Conservation (phyloP, 148 eudicot species). For the Simmondsia chinensis region DNA sequence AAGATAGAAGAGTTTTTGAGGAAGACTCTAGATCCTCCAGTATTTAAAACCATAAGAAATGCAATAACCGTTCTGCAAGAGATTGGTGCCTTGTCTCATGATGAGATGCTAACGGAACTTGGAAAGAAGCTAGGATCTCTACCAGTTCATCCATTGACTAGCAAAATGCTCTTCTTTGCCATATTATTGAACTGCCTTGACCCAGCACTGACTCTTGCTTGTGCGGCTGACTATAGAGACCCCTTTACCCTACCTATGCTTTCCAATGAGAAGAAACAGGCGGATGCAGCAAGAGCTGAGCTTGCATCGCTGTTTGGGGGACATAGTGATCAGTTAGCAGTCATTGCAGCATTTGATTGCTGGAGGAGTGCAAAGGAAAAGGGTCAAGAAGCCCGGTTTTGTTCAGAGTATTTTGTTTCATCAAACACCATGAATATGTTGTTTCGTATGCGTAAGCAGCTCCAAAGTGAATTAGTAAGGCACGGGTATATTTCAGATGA, state of each 20-base stretch:
- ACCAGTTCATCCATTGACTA: constrained; percentile 79
- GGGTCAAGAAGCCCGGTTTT: constrained; percentile 57
- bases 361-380: constrained; percentile 66
- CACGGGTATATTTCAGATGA: constrained; percentile 59
- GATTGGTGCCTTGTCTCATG: constrained; percentile 74
- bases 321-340: constrained; percentile 80
- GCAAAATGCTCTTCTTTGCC: constrained; percentile 91
- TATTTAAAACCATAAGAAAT: constrained; percentile 64
- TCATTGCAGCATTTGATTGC: constrained; percentile 89
- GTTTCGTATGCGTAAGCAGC: constrained; percentile 66
- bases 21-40: constrained; percentile 89
- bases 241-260: constrained; percentile 83
- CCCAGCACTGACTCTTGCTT: constrained; percentile 94
- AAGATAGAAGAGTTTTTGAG: constrained; percentile 64
- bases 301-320: constrained; percentile 80
- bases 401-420: constrained; percentile 67
- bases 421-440: constrained; percentile 66
- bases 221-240: constrained; percentile 72
- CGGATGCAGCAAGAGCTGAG: constrained; percentile 59
- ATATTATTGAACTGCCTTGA: constrained; percentile 82
- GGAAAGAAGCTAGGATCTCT: constrained; percentile 70
- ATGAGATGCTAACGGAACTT: constrained; percentile 74
- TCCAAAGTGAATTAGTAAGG: constrained; percentile 44
- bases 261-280: constrained; percentile 56
- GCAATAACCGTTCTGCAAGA: constrained; percentile 75